These are phyloP conservation scores for Calocybe gangraenosa DNA, from an alignment of 768 basidiomycete species.

Conservation along the genomic window DNA sequence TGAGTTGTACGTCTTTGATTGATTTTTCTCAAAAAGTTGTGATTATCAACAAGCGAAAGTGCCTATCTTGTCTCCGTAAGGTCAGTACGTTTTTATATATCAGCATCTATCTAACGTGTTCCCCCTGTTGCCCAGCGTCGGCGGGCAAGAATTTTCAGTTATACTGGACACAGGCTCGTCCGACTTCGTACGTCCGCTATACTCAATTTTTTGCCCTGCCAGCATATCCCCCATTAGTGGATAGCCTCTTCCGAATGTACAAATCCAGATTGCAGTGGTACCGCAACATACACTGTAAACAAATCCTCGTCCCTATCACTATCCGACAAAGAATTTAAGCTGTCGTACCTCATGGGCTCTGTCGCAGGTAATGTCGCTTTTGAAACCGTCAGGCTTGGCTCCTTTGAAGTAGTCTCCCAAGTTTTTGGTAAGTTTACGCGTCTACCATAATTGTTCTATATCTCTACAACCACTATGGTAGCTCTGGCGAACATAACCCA, in stretches of 20 bases:
- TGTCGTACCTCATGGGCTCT: conserved; percentile 46
- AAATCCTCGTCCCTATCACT: conserved; percentile 25
- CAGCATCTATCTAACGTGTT: background rate
- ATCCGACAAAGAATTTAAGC: conserved; percentile 34
- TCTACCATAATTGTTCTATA: background rate
- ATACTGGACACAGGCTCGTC: conserved; percentile 57
- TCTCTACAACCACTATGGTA: background rate
- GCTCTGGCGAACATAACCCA: conserved; percentile 34
- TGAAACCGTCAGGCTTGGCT: conserved; percentile 43
- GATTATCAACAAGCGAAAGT: background rate
- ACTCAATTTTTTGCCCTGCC: background rate
- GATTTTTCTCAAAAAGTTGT: background rate
- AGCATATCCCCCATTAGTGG: conserved; percentile 32
- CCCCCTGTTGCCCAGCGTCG: conserved; percentile 25
- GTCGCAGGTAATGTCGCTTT: conserved; percentile 43
- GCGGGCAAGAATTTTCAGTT: conserved; percentile 38
- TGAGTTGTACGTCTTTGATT: conserved; percentile 26
- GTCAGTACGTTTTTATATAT: conserved; percentile 6
- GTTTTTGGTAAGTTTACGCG: conserved; percentile 19
- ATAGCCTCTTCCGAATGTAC: conserved; percentile 43
- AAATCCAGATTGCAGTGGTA: conserved; percentile 38
- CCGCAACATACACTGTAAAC: conserved; percentile 35
- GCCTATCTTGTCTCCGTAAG: conserved; percentile 17
- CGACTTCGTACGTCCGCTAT: conserved; percentile 37
- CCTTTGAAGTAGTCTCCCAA: conserved; percentile 42